Percentiles rank a stretch among this genome's conserved stretches.
These are phyloP conservation scores for Datura wrightii DNA, from an alignment of 257 asterid species.

Conservation along the genomic window DNA sequence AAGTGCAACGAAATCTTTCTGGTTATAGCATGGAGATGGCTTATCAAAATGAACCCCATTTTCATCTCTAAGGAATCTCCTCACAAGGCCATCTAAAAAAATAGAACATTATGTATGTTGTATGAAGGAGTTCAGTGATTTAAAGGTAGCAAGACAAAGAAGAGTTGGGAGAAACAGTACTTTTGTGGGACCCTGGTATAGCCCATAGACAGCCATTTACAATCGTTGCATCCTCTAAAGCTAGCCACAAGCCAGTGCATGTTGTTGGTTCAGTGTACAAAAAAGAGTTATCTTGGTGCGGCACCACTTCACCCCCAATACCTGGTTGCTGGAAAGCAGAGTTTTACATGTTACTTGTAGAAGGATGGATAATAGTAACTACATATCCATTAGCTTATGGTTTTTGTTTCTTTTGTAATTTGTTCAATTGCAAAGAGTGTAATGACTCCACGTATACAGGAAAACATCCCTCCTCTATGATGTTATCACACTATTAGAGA, in stretches of 20 bases:
- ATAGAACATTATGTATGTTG: background rate
- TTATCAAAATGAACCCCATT: constrained; percentile 81
- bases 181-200: constrained; percentile 85
- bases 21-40: constrained; percentile 74
- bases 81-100: constrained; percentile 73
- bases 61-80: constrained; percentile 91
- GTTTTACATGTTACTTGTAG: constrained; percentile 21
- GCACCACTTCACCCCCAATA: constrained; percentile 85
- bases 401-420: constrained; percentile 20
- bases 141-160: constrained; percentile 3
- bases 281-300: constrained; percentile 92
- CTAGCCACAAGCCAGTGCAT: constrained; percentile 94
- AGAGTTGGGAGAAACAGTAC: constrained; percentile 42
- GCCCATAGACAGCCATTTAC: constrained; percentile 96
- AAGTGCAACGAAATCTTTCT: constrained; percentile 68
- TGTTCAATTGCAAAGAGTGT: background rate
- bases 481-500: constrained; percentile 11
- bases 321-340: constrained; percentile 77
- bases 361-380: constrained; percentile 11
- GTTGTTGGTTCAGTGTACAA: constrained; percentile 75
- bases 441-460: background rate
- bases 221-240: constrained; percentile 80
- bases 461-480: background rate
- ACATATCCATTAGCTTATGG: background rate
- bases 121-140: background rate